These are phyloP conservation scores for Candida tetrigidarum DNA, from an alignment of 1,139 yeast species.

Conservation along the genomic window DNA sequence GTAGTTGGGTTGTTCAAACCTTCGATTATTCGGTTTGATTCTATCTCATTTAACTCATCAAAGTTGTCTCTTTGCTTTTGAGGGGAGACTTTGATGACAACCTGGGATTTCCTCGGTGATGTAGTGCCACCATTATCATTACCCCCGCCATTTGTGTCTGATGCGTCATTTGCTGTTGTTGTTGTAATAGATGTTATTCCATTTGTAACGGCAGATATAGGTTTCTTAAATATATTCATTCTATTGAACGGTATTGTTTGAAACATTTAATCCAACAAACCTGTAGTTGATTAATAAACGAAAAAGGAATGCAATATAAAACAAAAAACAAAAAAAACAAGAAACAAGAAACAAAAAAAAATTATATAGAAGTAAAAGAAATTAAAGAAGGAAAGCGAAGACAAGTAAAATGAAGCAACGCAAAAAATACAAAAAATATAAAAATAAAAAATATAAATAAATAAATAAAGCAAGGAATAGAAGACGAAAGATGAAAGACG, in stretches of 20 bases:
- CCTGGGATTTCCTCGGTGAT: constrained; percentile 3
- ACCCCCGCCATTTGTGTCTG: constrained; percentile 6
- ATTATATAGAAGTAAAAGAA: background rate
- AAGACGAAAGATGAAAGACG: too few species aligned
- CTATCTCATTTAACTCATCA: constrained; percentile 20
- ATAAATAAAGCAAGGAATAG: too few species aligned
- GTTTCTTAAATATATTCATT: constrained; percentile 17
- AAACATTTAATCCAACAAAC: constrained; percentile 3
- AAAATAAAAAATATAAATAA: too few species aligned
- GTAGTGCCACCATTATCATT: background rate
- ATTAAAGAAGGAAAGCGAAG: background rate
- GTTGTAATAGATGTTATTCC: constrained; percentile 3
- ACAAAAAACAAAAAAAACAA: background rate
- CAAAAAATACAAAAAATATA: background rate
- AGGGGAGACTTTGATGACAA: constrained; percentile 9
- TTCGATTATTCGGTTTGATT: constrained; percentile 22
- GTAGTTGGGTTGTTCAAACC: constrained; percentile 20
- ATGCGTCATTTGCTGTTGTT: constrained; percentile 3
- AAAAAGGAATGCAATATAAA: background rate
- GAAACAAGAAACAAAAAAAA: background rate
- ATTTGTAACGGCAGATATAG: constrained; percentile 7
- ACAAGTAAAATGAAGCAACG: too few species aligned
- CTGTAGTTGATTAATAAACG: background rate
- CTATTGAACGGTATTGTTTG: constrained; percentile 8
- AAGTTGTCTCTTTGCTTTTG: constrained; percentile 20